Evolutionary conservation across 768 basidiomycete genomes (phyloP), one percentile per base, ranked within the genome.

Genomic region (Tulasnella sp.): DNA sequence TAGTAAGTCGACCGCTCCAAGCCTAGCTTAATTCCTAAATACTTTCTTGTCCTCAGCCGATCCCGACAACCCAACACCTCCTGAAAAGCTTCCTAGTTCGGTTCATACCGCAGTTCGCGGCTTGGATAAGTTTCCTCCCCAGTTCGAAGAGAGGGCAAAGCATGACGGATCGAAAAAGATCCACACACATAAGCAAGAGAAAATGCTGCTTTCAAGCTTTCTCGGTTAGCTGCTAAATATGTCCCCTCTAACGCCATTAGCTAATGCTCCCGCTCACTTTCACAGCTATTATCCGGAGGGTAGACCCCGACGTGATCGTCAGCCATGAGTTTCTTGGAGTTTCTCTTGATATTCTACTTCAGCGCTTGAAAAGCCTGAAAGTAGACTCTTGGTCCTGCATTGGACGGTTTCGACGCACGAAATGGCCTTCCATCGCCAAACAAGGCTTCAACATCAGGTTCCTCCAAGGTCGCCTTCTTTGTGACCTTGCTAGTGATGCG

Each of bases 311-410:
- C 66, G 81, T 97, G 21, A 81, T 98, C 54, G 79, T 99, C 34
- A 93, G 96, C 0, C 92, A 98, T 65, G 92, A 97, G 53, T 96
- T 99, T 69, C 73, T 91, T 3, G 92, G 89, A 3, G 86, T 86
- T 24, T 85, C 85, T 0, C 78, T 96, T 22, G 96, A 98, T 65
- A 86, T 96, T 12, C 75, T 99, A 19, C 78, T 99, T 11, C 83
- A 87, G 66, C 84, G 96, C 0, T 86, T 98, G 85, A 80, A 82
- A 62, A 88, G 94, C 59, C 78, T 92, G 48, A 91, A 93, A 67
- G 82, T 81, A 7, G 90, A 94, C 53, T 87, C 96, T 68, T 98
- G 91, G 88, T 94, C 92, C 3, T 81, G 92, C 42, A 78, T 99
- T 41, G 89, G 93, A 22, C 81, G 96, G 10, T 90, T 98, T 73